phyloP scores from a whole-genome alignment of 305 asterid species.

The Solanum hybrid region DNA sequence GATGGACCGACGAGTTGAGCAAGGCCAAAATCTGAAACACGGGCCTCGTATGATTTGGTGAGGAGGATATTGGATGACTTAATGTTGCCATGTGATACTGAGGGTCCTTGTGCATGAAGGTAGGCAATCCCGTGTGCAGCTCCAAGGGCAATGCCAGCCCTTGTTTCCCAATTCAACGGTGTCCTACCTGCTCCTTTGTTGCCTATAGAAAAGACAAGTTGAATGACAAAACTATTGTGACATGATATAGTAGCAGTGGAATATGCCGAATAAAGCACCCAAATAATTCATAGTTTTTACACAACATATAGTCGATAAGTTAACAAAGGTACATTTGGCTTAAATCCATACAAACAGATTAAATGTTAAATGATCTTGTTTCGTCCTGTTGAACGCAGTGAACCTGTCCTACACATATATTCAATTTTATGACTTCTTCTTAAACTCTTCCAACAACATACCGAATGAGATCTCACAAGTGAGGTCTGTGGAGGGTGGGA shows the following conservation, averaged over 20 bases:
- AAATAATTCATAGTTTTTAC: neutral
- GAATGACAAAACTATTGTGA: slow-evolving; percentile 1
- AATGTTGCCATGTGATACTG: slow-evolving; percentile 62
- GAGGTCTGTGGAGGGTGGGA: neutral
- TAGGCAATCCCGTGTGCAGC: slow-evolving; percentile 50
- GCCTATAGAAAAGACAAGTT: slow-evolving; percentile 26
- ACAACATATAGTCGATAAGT: neutral
- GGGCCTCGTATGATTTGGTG: slow-evolving; percentile 40
- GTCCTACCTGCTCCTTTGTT: slow-evolving; percentile 53
- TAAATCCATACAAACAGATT: neutral
- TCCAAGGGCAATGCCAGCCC: slow-evolving; percentile 47
- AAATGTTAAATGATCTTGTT: neutral
- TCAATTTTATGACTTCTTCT: neutral
- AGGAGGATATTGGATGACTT: slow-evolving; percentile 74
- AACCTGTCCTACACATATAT: neutral
- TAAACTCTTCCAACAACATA: neutral
- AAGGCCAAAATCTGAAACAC: slow-evolving; percentile 66
- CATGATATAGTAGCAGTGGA: neutral
- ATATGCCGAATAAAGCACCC: neutral
- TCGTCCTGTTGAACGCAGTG: neutral
- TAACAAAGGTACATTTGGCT: neutral
- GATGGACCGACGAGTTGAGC: slow-evolving; percentile 46
- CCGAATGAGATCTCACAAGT: neutral
- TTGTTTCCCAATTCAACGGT: slow-evolving; percentile 64
- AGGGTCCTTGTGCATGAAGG: slow-evolving; percentile 52